Base-by-base conservation (phyloP, 208 protist species). In the Herpetomonas tarakana region DNA sequence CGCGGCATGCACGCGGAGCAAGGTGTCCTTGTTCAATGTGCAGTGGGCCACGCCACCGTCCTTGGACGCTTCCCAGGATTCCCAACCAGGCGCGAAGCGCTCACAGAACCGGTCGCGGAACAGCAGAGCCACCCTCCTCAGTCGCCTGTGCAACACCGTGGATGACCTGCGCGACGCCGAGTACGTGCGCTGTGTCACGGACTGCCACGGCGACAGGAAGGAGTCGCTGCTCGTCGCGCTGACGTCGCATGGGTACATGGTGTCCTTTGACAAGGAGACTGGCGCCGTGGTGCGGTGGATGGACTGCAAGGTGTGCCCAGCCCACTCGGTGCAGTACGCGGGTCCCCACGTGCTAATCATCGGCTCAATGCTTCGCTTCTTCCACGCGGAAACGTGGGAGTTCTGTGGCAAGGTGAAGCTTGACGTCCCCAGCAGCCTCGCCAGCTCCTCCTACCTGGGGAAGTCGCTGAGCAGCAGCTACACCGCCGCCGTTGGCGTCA, bases 221-320 rank as follows among this genome's bases (percentile, higher is more conserved):
- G 80, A 74, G 35, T 57, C 64, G 49, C 62, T 56, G 2, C 81
- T 84, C 44, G 26, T 81, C 2, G 85, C 71, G 9, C 76, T 94
- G 12, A 90, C 88, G 0, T 62, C 57, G 14, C 59, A 19, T 3
- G 88, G 88, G 31, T 83, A 76, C 61, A 57, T 94, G 14, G 81
- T 94, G 11, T 71, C 76, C 12, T 80, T 91, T 52, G 75, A 88
- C 65, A 30, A 50, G n/a, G 41, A 58, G 11, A 88, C 65, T 21
- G 85, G 88, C 3, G 65, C 78, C 0, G 72, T 89, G 19, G 39
- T 85, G 35, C 79, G 80, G n/a, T 94, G 88, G 86, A 94, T 94
- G 88, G 83, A 94, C 63, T 88, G 85, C 68, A 92, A 91, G 71
- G 76, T 92, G 27, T 78, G 70, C 11, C 54, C 69, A 21, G 82